Conservation (phyloP, 768 basidiomycete genomes). For the Termitomyces sp. region DNA sequence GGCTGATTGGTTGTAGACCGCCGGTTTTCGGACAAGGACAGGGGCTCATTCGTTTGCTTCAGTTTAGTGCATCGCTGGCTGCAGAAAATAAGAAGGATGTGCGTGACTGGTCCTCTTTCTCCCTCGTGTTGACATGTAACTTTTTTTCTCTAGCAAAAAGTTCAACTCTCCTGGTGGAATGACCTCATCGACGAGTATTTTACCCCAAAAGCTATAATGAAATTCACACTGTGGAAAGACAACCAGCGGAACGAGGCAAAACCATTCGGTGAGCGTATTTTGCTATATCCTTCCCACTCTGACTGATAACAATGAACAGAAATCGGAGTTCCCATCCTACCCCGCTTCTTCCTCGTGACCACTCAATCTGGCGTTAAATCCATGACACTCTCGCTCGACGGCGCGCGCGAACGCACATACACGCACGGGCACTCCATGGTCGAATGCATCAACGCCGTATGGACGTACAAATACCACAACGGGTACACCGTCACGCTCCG, state of each 20-base stretch:
- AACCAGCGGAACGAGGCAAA: constrained; percentile 77
- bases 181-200: constrained; percentile 67
- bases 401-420: constrained; percentile 62
- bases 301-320: constrained; percentile 39
- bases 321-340: constrained; percentile 74
- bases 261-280: constrained; percentile 66
- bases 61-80: constrained; percentile 66
- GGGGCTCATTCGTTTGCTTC: constrained; percentile 58
- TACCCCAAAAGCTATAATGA: constrained; percentile 66
- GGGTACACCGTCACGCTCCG: constrained; percentile 77
- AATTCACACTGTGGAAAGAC: constrained; percentile 86
- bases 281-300: background rate
- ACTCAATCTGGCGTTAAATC: constrained; percentile 82
- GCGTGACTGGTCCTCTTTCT: constrained; percentile 17
- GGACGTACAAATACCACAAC: constrained; percentile 80
- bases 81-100: constrained; percentile 48
- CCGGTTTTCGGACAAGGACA: constrained; percentile 50
- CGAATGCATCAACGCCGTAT: constrained; percentile 69
- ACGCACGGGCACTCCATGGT: constrained; percentile 49
- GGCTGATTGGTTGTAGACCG: constrained; percentile 4
- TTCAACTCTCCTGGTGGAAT: constrained; percentile 65
- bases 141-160: constrained; percentile 38
- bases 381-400: constrained; percentile 77
- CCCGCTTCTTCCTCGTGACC: constrained; percentile 82
- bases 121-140: background rate